Evolutionary conservation across 225 moss, liverwort and hornwort species (phyloP).

Genomic region (Climacium dendroides): DNA sequence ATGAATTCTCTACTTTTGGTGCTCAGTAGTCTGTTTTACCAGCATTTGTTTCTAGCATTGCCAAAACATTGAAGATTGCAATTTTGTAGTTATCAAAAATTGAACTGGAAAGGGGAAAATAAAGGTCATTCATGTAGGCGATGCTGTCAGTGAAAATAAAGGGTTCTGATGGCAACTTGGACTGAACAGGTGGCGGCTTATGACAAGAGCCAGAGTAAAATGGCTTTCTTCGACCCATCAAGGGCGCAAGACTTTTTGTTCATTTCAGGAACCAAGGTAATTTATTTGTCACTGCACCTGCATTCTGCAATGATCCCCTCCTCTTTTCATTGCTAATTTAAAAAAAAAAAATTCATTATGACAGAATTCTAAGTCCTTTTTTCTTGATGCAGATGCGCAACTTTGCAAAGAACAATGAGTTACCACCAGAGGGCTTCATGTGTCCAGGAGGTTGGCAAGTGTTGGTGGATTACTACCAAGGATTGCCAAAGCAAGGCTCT

Average conservation of each 20-base stretch:
- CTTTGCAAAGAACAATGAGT: constrained; percentile 64
- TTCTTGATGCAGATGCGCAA: constrained; percentile 64
- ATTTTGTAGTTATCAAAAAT: neutral
- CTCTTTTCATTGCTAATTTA: too few species aligned
- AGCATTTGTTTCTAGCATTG: neutral
- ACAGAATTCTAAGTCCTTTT: neutral
- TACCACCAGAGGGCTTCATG: constrained; percentile 88
- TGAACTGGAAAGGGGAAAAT: neutral
- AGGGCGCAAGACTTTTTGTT: constrained; percentile 74
- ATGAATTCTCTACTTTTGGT: neutral
- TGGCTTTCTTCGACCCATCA: constrained; percentile 85
- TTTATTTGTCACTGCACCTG: neutral
- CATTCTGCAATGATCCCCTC: neutral
- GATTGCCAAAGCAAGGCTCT: constrained; percentile 23
- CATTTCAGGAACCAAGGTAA: constrained; percentile 93
- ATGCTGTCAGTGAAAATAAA: neutral
- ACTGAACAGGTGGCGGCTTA: constrained; percentile 76
- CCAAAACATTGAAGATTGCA: neutral
- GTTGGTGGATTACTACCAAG: constrained; percentile 82
- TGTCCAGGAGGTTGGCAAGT: constrained; percentile 95
- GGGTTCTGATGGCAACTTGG: neutral
- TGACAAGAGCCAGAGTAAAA: constrained; percentile 53
- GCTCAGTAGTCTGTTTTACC: neutral
- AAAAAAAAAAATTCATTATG: too few species aligned
- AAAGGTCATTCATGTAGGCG: neutral